Conservation (phyloP, 805 yeast species). For the Hanseniaspora meyeri region DNA sequence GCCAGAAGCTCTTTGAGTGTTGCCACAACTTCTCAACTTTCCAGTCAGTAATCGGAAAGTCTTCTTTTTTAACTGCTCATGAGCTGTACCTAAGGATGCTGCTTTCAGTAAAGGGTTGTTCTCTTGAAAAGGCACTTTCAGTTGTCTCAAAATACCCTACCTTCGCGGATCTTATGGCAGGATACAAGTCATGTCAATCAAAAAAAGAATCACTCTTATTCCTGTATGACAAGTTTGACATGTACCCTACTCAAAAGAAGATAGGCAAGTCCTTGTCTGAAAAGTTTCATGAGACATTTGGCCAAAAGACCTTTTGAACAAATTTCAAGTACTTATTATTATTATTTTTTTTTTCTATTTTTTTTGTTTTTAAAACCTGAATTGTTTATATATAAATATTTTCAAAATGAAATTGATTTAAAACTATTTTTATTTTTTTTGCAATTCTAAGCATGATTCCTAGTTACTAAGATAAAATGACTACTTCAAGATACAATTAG, state of each 20-base stretch:
- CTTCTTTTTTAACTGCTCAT: constrained; percentile 54
- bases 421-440: background rate
- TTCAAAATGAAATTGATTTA: no score
- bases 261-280: constrained; percentile 27
- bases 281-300: constrained; percentile 23
- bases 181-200: constrained; percentile 22
- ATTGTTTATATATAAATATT: constrained; percentile 2
- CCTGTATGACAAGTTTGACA: constrained; percentile 21
- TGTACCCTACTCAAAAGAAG: constrained; percentile 26
- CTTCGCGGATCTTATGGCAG: constrained; percentile 39
- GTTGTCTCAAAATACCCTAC: constrained; percentile 65
- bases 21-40: constrained; percentile 44
- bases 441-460: background rate
- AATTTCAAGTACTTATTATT: background rate
- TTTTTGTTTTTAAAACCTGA: background rate
- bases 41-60: constrained; percentile 57
- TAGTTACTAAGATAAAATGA: constrained; percentile 1
- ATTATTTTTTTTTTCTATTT: background rate
- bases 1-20: constrained; percentile 25
- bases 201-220: constrained; percentile 22
- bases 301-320: constrained; percentile 3
- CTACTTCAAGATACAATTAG: background rate
- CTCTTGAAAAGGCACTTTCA: constrained; percentile 71
- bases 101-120: constrained; percentile 67
- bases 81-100: constrained; percentile 68